These are phyloP conservation scores for Hypoxylon sp. DNA, from an alignment of 2,329 filamentous ascomycete genomes.

Conservation along the genomic window DNA sequence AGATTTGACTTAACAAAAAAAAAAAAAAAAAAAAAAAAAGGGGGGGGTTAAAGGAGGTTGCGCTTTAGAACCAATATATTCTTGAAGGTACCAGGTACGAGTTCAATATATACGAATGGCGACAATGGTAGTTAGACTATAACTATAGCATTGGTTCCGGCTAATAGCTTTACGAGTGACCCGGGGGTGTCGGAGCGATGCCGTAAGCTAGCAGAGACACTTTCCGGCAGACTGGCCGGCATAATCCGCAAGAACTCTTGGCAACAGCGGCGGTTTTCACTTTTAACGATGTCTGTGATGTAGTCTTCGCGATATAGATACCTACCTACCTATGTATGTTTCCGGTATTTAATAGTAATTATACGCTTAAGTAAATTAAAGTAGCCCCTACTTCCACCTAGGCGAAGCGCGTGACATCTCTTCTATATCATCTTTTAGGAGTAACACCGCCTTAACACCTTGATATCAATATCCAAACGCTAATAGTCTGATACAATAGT, in stretches of 20 bases:
- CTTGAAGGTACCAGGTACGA: neutral
- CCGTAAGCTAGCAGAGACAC: neutral
- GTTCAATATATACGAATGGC: neutral
- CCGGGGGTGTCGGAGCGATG: neutral
- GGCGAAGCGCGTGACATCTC: neutral
- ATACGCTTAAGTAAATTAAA: neutral
- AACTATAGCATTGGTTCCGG: slow-evolving; percentile 1
- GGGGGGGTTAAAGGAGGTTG: too few relatives aligned
- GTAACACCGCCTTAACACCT: slow-evolving; percentile 1
- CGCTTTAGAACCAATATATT: neutral
- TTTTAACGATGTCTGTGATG: neutral
- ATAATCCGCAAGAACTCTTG: slow-evolving; percentile 19
- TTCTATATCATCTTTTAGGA: neutral
- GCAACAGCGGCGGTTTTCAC: slow-evolving; percentile 1
- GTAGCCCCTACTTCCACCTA: neutral
- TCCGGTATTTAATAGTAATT: neutral
- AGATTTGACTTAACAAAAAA: neutral
- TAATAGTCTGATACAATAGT: slow-evolving; percentile 3
- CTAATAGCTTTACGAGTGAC: neutral
- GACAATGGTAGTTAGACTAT: neutral
- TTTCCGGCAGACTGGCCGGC: slow-evolving; percentile 2
- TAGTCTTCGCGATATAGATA: neutral
- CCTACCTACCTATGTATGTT: neutral
- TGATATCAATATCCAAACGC: neutral
- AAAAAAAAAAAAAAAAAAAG: neutral